Conservation (phyloP, 805 yeast species). For the Lipomyces chichibuensis region DNA sequence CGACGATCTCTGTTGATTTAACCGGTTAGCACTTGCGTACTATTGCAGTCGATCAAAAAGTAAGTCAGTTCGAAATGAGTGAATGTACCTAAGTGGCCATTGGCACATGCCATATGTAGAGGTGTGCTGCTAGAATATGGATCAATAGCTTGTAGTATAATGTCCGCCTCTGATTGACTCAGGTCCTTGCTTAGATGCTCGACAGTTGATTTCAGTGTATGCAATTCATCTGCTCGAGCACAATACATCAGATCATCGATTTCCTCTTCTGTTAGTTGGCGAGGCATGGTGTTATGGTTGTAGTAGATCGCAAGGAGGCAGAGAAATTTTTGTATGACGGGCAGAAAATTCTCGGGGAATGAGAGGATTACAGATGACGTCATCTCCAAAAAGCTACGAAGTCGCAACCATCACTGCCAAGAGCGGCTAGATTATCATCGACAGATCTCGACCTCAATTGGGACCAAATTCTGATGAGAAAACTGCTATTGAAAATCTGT, state of each 20-base stretch:
- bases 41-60: background rate
- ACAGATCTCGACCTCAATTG: no score
- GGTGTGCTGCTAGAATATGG: slow-evolving; percentile 70
- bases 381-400: no score
- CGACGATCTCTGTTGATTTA: slow-evolving; percentile 23
- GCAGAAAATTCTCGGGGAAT: background rate
- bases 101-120: slow-evolving; percentile 93
- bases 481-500: no score
- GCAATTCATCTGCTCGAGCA: slow-evolving; percentile 87
- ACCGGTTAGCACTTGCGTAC: background rate
- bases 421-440: no score
- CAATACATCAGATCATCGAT: slow-evolving; percentile 79
- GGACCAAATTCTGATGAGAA: no score
- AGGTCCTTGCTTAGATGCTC: slow-evolving; percentile 47
- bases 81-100: slow-evolving; percentile 69
- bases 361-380: no score
- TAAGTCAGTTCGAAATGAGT: background rate
- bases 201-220: slow-evolving; percentile 69
- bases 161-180: slow-evolving; percentile 22
- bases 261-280: slow-evolving; percentile 60
- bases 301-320: background rate
- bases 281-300: slow-evolving; percentile 5
- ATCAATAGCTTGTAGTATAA: slow-evolving; percentile 62
- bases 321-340: background rate
- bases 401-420: no score